These are phyloP conservation scores for Quercus suber DNA, from an alignment of 306 rosid species.

Conservation along the genomic window DNA sequence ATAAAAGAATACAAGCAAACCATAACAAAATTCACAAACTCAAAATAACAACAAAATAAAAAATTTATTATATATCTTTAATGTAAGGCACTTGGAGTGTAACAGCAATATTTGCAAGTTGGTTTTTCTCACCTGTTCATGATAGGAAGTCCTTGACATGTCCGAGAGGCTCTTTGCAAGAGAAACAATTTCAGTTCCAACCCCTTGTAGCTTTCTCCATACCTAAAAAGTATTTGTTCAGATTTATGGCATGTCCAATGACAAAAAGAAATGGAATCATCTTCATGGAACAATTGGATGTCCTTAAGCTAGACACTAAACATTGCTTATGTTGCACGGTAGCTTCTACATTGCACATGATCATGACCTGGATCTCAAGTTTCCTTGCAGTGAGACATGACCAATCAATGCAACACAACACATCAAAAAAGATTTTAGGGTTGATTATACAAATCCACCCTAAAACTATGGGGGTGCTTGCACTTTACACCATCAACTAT, in stretches of 20 bases:
- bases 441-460: too few relatives aligned
- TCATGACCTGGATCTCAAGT: neutral
- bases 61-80: neutral
- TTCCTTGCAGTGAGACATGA: neutral
- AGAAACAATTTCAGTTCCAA: constrained; percentile 61
- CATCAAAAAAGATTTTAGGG: neutral
- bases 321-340: neutral
- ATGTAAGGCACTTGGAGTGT: constrained; percentile 4
- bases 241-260: constrained; percentile 15
- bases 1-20: constrained; percentile 15
- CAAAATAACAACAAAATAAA: constrained; percentile 6
- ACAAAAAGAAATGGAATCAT: constrained; percentile 16
- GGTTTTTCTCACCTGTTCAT: constrained; percentile 56
- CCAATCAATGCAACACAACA: neutral
- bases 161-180: constrained; percentile 68
- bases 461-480: too few relatives aligned
- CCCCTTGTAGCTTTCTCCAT: constrained; percentile 71
- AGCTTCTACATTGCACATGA: constrained; percentile 1
- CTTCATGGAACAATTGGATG: neutral
- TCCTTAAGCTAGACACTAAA: neutral
- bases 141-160: constrained; percentile 58
- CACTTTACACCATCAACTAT: too few relatives aligned
- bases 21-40: neutral
- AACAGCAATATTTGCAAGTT: constrained; percentile 10
- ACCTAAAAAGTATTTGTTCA: constrained; percentile 40